Evolutionary conservation across 768 basidiomycete species (phyloP).

Genomic region (Symmetrospora coprosmae): DNA sequence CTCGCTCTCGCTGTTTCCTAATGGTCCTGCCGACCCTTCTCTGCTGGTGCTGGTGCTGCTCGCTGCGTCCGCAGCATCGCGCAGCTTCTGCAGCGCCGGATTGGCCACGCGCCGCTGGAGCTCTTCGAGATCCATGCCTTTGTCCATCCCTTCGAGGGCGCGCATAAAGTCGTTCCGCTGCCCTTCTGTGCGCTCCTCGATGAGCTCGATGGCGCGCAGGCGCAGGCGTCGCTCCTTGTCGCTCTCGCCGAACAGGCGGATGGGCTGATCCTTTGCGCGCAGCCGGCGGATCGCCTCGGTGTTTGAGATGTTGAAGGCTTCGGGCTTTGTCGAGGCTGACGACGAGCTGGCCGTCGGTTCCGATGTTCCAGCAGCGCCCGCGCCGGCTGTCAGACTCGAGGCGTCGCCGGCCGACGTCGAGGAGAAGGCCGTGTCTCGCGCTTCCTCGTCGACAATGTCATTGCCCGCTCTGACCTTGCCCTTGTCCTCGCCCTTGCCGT

Average conservation of each 20-base stretch:
- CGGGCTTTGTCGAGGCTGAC: constrained; percentile 18
- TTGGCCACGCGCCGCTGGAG: constrained; percentile 57
- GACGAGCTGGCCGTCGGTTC: constrained; percentile 35
- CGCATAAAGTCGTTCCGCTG: constrained; percentile 74
- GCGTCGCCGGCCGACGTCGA: too few species aligned
- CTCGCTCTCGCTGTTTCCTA: background rate
- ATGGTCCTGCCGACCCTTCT: background rate
- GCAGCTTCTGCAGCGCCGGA: constrained; percentile 32
- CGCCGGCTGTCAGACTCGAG: constrained; percentile 30
- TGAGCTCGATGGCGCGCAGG: constrained; percentile 80
- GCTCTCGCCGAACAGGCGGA: constrained; percentile 82
- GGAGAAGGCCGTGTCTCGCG: constrained; percentile 27
- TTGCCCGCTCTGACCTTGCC: constrained; percentile 24
- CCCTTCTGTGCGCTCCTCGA: constrained; percentile 65
- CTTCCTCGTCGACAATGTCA: constrained; percentile 23
- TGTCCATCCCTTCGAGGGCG: constrained; percentile 42
- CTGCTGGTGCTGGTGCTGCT: background rate
- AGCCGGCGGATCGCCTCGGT: constrained; percentile 81
- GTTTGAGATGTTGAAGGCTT: constrained; percentile 73
- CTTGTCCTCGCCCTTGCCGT: background rate
- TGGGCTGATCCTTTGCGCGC: constrained; percentile 80
- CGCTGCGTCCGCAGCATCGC: constrained; percentile 44
- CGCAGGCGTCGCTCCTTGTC: constrained; percentile 86
- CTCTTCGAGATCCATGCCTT: constrained; percentile 59
- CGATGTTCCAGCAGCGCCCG: constrained; percentile 34